A percentile compares a stretch with the other conserved stretches of the same genome.
Evolutionary conservation across 257 asterid species (phyloP).

Genomic region (Solanum pimpinellifolium): DNA sequence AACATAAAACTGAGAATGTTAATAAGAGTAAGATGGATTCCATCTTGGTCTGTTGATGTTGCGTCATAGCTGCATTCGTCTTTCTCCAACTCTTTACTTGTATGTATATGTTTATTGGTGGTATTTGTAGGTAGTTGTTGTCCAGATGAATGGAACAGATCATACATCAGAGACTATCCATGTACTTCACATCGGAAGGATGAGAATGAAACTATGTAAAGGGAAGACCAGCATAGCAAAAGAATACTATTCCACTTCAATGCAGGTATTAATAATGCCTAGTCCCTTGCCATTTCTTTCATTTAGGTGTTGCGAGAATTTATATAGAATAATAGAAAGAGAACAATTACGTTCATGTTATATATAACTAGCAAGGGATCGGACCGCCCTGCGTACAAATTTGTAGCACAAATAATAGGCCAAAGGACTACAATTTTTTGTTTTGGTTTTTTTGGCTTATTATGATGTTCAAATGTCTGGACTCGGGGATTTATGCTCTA

Average conservation of each 20-base stretch:
- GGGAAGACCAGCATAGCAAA: conserved; percentile 62
- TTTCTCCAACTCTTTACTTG: neutral
- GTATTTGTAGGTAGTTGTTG: conserved; percentile 52
- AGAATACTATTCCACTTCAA: conserved; percentile 76
- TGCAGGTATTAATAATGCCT: conserved; percentile 53
- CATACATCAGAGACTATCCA: conserved; percentile 55
- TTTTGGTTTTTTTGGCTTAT: neutral
- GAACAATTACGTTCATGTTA: neutral
- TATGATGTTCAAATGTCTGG: neutral
- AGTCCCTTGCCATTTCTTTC: neutral
- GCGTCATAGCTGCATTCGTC: neutral
- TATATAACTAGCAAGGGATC: neutral
- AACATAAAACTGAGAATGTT: neutral
- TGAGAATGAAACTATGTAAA: conserved; percentile 78
- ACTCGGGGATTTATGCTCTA: neutral
- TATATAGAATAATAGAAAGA: neutral
- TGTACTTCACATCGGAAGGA: conserved; percentile 71
- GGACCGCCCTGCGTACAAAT: neutral
- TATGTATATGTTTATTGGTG: neutral
- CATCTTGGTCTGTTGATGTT: neutral
- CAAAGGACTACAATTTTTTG: neutral
- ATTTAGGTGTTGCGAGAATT: neutral
- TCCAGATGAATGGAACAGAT: conserved; percentile 74
- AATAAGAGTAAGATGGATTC: neutral
- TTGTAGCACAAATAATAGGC: neutral